These are phyloP conservation scores for Nicotiana rustica DNA, from an alignment of 305 asterid species.

Conservation along the genomic window DNA sequence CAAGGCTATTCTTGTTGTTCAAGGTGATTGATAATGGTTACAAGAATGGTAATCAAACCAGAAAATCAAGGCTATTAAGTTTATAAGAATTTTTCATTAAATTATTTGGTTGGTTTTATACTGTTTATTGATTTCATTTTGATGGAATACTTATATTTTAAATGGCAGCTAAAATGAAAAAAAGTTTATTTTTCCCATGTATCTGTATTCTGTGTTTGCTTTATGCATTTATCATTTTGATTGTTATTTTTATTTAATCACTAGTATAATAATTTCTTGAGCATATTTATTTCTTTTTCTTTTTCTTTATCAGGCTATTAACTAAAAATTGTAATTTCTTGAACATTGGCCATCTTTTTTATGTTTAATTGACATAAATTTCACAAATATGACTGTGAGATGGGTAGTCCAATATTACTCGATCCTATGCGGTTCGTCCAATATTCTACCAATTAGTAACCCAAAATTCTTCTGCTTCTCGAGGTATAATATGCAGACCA, in stretches of 20 bases:
- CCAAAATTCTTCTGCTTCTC: no score
- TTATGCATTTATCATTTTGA: conserved; percentile 8
- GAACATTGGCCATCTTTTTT: not conserved
- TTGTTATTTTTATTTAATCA: not conserved
- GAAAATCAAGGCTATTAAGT: no score
- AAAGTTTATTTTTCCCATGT: not conserved
- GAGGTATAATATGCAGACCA: no score
- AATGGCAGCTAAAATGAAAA: not conserved
- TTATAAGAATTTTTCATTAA: conserved; percentile 6
- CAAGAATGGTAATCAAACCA: not conserved
- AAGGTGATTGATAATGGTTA: conserved; percentile 45
- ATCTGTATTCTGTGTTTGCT: not conserved
- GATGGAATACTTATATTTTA: not conserved
- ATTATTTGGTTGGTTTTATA: conserved; percentile 18
- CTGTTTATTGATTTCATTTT: conserved; percentile 15
- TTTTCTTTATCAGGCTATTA: not conserved
- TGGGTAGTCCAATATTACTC: no score
- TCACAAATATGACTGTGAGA: no score
- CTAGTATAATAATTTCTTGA: not conserved
- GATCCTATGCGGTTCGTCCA: no score
- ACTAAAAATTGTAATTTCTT: not conserved
- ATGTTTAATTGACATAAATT: no score
- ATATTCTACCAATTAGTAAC: no score
- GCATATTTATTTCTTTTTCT: not conserved
- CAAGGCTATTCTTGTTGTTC: conserved; percentile 72